Conservation (phyloP, 331 rosid species). For the Saraca asoca region DNA sequence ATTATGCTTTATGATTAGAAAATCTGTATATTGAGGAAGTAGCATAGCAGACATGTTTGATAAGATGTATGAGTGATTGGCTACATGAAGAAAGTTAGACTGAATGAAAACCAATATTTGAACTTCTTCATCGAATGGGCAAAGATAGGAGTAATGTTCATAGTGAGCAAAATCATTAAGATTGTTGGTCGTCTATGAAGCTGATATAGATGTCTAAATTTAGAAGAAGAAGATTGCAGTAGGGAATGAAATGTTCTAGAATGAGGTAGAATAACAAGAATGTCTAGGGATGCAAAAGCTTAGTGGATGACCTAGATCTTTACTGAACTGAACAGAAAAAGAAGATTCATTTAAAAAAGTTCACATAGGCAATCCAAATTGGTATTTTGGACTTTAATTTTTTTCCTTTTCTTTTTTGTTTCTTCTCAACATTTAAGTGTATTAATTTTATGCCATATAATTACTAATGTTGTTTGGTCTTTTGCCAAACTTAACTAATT, state of each 20-base stretch:
- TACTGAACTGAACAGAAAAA: conserved; percentile 9
- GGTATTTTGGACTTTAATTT: background rate
- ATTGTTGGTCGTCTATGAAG: conserved; percentile 11
- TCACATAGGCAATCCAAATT: background rate
- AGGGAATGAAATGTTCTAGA: conserved; percentile 8
- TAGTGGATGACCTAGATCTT: conserved; percentile 14
- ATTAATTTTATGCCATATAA: conserved; percentile 7
- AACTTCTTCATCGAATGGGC: background rate
- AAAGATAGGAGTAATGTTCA: background rate
- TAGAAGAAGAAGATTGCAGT: conserved; percentile 1
- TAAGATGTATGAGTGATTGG: background rate
- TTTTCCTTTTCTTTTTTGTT: background rate
- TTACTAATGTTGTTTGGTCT: too few species aligned
- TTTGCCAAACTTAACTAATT: conserved; percentile 26
- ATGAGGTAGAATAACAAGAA: conserved; percentile 1
- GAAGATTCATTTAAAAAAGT: conserved; percentile 1
- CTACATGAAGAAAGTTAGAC: conserved; percentile 9
- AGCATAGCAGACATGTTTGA: background rate
- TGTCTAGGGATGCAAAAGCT: conserved; percentile 1
- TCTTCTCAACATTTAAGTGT: conserved; percentile 20
- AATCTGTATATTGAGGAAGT: conserved; percentile 1
- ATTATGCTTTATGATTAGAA: conserved; percentile 8
- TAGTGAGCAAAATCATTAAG: conserved; percentile 5
- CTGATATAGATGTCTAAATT: conserved; percentile 10
- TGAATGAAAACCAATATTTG: background rate